Evolutionary conservation across 768 basidiomycete genomes (phyloP), one percentile per base, ranked within the genome.

Genomic region (Boletus sensibilis): DNA sequence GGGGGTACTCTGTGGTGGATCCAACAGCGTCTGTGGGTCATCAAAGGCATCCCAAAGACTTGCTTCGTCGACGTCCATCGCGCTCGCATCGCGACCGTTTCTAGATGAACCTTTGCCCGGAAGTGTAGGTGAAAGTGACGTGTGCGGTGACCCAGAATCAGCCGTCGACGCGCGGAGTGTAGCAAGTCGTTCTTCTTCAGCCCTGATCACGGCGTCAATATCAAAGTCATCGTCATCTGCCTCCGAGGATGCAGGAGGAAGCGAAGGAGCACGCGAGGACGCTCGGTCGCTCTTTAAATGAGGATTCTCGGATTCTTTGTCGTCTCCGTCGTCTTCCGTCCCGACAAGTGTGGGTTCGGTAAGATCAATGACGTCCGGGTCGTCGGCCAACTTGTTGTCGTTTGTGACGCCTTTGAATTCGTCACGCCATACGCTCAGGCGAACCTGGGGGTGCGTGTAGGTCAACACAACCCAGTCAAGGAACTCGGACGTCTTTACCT

Each of bases 351-450:
- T 71, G 23, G 63, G 58, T 44, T 63, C 62, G 6, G 72, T 68
- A 20, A 68, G 69, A 54, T 73, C 72, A 43, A 72, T 69, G 23
- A 71, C 58, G 21, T 72, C 71, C 2, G 41, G 11, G 13, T 62
- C 64, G 5, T 61, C 63, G 14, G 16, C 52, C 31, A 53, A 37
- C 25, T 72, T 64, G n/a, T 57, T 65, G 23, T 73, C 76, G 29
- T 80, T 74, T 50, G 73, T 61, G 18, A 74, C 51, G 7, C 79
- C 79, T 27, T 79, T 74, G 33, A 79, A 81, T 68, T 91, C 86
- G 67, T 93, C 89, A 53, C 81, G 77, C 88, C 90, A 94, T 20
- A 85, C 83, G n/a, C 86, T 82, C 23, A 92, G 68, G 20, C 83
- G 78, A 25, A 86, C 84, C 90, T 91, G 57, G 60, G 25, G 10